phyloP scores from a whole-genome alignment of 169 alveolate genomes.

The Plasmodium sp. region DNA sequence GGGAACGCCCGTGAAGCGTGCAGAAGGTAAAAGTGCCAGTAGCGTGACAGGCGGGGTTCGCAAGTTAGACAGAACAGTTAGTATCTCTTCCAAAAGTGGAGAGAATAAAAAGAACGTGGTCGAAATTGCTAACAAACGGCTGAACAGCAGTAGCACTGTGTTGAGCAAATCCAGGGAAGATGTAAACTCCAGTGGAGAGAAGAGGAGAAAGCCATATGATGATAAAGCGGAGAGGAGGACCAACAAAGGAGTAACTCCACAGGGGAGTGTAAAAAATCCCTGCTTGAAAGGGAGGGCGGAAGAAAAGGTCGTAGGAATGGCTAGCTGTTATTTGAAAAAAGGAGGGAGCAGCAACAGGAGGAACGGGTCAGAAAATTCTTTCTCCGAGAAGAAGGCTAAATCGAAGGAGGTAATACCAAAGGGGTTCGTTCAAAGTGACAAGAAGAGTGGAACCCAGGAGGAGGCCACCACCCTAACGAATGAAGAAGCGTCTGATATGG shows the following conservation, averaged over 20 bases:
- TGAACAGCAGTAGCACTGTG: neutral
- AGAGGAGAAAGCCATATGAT: neutral
- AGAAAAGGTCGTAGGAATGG: neutral
- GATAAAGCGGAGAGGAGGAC: neutral
- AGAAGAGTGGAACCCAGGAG: neutral
- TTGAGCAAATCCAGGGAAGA: neutral
- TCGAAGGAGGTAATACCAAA: neutral
- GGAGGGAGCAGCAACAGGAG: neutral
- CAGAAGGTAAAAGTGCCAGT: neutral
- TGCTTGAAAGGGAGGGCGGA: neutral
- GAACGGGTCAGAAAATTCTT: neutral
- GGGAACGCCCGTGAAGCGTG: neutral
- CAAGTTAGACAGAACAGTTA: neutral
- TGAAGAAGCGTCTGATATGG: neutral
- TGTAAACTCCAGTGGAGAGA: neutral
- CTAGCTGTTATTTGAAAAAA: slow-evolving; percentile 2
- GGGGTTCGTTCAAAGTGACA: neutral
- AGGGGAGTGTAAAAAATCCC: neutral
- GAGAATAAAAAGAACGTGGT: neutral
- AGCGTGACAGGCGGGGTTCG: neutral
- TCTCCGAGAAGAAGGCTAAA: neutral
- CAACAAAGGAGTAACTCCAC: neutral
- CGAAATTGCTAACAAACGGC: neutral
- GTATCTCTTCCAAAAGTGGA: neutral
- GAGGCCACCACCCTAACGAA: neutral